Base-by-base conservation (phyloP, 73 alveolate species). In the Paramecium pentaurelia region DNA sequence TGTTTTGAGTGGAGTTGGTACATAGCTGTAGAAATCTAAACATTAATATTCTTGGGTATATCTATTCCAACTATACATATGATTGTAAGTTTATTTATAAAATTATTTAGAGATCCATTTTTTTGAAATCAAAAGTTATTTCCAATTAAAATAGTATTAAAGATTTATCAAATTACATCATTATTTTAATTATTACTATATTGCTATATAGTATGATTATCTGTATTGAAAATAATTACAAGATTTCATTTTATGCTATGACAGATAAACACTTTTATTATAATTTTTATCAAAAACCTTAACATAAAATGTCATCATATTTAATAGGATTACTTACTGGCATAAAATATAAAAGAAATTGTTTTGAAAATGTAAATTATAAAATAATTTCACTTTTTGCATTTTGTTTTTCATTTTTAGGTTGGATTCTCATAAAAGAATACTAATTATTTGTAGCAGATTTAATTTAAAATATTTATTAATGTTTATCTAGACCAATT, bases 1-100 rank as follows among this genome's bases (percentile, higher is more conserved):
- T 73, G 64, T 11, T 73, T 73, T 73, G 87, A 73, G 40, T 73
- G 87, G 64, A 38, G 30, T 36, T 73, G 87, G 87, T 73, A 73
- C 38, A 73, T 73, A 38, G 60, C 28, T 37, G 36, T 73, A 20
- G 87, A 73, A 73, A 73, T 73, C 27, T 37, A 73, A 73, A 36
- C 60, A 37, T 36, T 73, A 36, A 38, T 40, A 34, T 12, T 73
- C 0, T 44, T 73, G 18, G 11, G 10, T 37, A 37, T 73, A 73
- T 30, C 18, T 37, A 8, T 73, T 30, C 34, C 87, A 73, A 30
- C 37, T 37, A 38, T 40, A 4, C 38, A 64, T 25, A 0, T 27
- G 5, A 64, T 14, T 64, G 84, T 64, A 64, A 64, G 30, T 18
- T n/a, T 28, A 64, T 28, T 4, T 5, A 1, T 28, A 28, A 40